phyloP scores from a whole-genome alignment of 768 basidiomycete species.

The Lentinula sp. region DNA sequence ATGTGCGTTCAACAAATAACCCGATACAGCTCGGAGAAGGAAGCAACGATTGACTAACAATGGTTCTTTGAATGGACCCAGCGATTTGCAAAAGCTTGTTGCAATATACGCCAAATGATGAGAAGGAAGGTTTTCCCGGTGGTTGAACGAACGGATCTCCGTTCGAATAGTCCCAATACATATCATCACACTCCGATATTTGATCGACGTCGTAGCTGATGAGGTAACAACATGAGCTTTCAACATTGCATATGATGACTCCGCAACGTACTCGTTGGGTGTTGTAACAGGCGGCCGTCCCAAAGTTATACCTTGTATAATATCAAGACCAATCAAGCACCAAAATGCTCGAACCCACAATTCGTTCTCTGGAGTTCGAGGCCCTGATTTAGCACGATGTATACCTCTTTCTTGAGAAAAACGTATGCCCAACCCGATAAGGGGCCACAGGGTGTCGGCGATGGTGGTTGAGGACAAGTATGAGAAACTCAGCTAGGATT shows the following conservation, averaged over 20 bases:
- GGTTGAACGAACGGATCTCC: conserved; percentile 6
- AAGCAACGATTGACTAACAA: neutral
- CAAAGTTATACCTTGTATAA: conserved; percentile 17
- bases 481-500: conserved; percentile 15
- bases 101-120: conserved; percentile 1
- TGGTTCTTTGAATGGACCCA: neutral
- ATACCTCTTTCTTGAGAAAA: conserved; percentile 38
- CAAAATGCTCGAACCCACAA: conserved; percentile 10
- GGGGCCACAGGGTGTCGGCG: conserved; percentile 23
- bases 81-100: neutral
- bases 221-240: neutral
- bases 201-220: conserved; percentile 35
- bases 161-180: conserved; percentile 20
- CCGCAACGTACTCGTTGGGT: conserved; percentile 28
- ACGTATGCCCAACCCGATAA: conserved; percentile 33
- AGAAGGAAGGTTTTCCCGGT: conserved; percentile 5
- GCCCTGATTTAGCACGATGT: conserved; percentile 26
- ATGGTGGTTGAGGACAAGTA: conserved; percentile 21
- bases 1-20: neutral
- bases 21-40: neutral
- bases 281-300: conserved; percentile 45
- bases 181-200: conserved; percentile 51
- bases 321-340: conserved; percentile 6
- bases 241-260: neutral
- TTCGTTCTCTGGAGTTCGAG: conserved; percentile 3